Percentiles rank a stretch among this genome's conserved stretches.
These are phyloP conservation scores for Scedosporium boydii DNA, from an alignment of 2,329 filamentous ascomycete species.

Conservation along the genomic window DNA sequence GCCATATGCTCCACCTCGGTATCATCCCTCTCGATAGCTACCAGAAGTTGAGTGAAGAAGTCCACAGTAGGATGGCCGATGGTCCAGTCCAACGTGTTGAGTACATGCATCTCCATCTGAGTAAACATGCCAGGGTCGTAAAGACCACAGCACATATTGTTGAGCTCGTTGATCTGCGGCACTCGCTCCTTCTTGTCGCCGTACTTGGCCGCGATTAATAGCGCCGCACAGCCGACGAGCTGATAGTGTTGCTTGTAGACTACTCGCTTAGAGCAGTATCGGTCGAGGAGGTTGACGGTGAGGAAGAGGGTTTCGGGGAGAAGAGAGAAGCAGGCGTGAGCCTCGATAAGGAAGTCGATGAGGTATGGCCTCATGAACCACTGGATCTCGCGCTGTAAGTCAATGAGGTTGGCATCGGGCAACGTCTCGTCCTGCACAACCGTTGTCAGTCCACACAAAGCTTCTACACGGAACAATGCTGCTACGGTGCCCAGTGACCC, in stretches of 20 bases:
- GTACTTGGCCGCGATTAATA: constrained; percentile 96
- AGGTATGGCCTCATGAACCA: constrained; percentile 98
- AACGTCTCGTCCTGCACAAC: constrained; percentile 62
- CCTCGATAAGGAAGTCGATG: constrained; percentile 96
- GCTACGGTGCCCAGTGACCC: neutral
- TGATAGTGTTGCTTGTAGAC: constrained; percentile 99
- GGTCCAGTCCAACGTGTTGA: constrained; percentile 93
- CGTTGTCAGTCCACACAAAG: neutral
- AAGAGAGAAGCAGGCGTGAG: constrained; percentile 87
- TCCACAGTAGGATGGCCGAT: constrained; percentile 95
- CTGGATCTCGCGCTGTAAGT: constrained; percentile 98
- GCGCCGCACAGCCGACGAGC: constrained; percentile 87
- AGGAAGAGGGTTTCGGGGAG: constrained; percentile 93
- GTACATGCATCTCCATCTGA: constrained; percentile 99
- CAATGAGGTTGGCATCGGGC: constrained; percentile 93
- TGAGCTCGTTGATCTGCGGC: constrained; percentile 92
- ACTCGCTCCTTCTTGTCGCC: constrained; percentile 98
- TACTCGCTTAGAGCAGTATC: constrained; percentile 94
- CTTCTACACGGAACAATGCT: constrained; percentile 9
- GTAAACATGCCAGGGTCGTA: constrained; percentile 99
- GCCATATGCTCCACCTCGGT: constrained; percentile 91
- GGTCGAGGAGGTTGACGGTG: constrained; percentile 89
- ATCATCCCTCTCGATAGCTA: constrained; percentile 70
- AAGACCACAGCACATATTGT: constrained; percentile 97
- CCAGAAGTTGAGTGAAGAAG: constrained; percentile 80